A percentile compares a stretch with the other conserved stretches of the same genome.
phyloP scores from a whole-genome alignment of 805 yeast species.

The Wickerhamiella cacticola region DNA sequence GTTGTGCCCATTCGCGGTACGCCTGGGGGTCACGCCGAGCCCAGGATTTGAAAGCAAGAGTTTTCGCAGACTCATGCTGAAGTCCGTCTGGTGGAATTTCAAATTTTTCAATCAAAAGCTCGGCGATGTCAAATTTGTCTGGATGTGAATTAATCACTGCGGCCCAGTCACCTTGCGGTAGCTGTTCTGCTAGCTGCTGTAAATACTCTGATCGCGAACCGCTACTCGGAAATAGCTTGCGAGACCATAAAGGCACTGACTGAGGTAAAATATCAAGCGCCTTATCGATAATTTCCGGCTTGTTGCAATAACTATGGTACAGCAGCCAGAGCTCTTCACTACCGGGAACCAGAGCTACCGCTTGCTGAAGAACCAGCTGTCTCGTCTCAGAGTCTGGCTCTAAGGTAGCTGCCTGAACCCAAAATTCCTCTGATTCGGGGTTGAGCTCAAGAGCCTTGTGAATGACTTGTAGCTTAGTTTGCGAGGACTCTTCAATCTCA shows the following conservation, averaged over 20 bases:
- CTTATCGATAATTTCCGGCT: constrained; percentile 14
- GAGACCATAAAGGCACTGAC: neutral
- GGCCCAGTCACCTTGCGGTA: neutral
- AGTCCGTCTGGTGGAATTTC: neutral
- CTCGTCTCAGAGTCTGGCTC: constrained; percentile 45
- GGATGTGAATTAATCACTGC: neutral
- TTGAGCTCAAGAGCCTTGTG: constrained; percentile 59
- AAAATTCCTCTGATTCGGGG: constrained; percentile 47
- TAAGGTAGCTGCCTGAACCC: constrained; percentile 52
- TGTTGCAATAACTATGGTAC: constrained; percentile 37
- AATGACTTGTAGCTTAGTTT: constrained; percentile 44
- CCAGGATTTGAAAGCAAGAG: neutral
- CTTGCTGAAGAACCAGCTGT: constrained; percentile 45
- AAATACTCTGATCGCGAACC: neutral
- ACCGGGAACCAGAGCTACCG: constrained; percentile 55
- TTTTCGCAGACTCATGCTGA: neutral
- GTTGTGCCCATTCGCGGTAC: constrained; percentile 2
- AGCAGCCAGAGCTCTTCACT: constrained; percentile 55
- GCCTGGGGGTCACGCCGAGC: constrained; percentile 16
- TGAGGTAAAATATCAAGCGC: constrained; percentile 2
- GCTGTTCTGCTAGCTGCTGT: neutral
- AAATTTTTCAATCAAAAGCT: neutral
- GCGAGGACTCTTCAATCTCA: constrained; percentile 47
- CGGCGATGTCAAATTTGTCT: neutral
- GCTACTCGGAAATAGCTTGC: neutral